Base-by-base conservation (phyloP, 495 filamentous ascomycete genomes). In the Podospora australis region DNA sequence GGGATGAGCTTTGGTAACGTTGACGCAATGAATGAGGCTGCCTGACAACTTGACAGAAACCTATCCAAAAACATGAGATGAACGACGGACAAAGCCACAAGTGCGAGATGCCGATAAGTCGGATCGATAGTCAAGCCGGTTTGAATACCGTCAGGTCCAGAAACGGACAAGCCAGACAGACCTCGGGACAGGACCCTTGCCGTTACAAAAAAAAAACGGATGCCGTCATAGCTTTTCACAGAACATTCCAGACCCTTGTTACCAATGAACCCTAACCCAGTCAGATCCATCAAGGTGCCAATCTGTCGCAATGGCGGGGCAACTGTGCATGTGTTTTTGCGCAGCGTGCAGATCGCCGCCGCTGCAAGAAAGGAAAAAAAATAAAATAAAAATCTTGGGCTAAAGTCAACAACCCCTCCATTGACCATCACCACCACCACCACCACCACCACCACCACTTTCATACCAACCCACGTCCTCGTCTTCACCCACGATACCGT, bases 391-490 rank as follows among this genome's bases (percentile, higher is more conserved):
- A 48, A 32, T 44, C 46, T 46, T 14, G 29, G 8, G 13, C 39
- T 6, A 40, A 38, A 35, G 17, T 29, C 52, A 23, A 34, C 42
- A 53, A 49, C 52, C 48, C 51, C 51, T 44, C 52, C 48, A 54
- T 50, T 3, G 19, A 36, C 32, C 32, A 36, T 3, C 32, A 3
- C 42, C 22, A 13, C 21, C 34, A 22, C 22, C 24, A 43, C 14
- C 28, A 29, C 24, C 10, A 38, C n/a, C 35, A 29, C 13, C 4
- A 16, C 14, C 24, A 11, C 19, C 41, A 7, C 11, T 13, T 4
- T 14, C 21, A 4, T 23, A 13, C 40, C 35, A 28, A 7, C 17
- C 6, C 17, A 28, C 34, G n/a, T 20, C 11, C 44, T 21, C 25
- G 32, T 22, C 22, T 22, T n/a, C 34, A 8, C 19, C 25, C 44